Evolutionary conservation across 768 basidiomycete species (phyloP), one percentile per base, ranked within the genome.

Genomic region (Chalciporus chontae): DNA sequence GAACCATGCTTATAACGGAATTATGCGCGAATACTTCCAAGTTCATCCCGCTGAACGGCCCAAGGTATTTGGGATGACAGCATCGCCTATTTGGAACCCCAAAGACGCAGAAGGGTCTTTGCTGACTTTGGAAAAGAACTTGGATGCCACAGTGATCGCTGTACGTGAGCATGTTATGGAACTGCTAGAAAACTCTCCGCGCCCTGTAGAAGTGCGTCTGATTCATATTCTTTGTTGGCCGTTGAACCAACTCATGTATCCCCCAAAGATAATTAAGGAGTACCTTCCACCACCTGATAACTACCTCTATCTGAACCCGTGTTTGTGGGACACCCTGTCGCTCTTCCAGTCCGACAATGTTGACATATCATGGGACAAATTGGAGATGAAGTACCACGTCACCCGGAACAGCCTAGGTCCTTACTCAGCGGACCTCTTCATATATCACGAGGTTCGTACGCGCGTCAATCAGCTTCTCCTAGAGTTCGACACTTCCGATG

Each of bases 41-140:
- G 71, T 64, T 39, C 73, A 69, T 36, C 59, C 37, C 23, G 43
- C 59, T 1, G 59, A 70, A 17, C 74, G 85, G n/a, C 88, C 90
- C 9, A 91, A 88, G 63, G 75, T 95, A n/a, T 90, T 94, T 52
- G 93, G 93, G 3, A 87, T 95, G 84, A 94, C 93, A 0, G 93
- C 93, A 0, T 92, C 89, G 15, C 92, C 92, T 0, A 82, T 92
- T 21, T 91, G 87, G 85, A 87, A 89, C 54, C 76, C 81, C 11
- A 84, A 79, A 54, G 78, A 90, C 45, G 81, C 89, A 0, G 65
- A 71, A 17, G 77, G 77, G 19, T 87, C 87, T 3, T 69, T 94
- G 17, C 62, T 71, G 18, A 73, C 73, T 0, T 71, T 92, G 3
- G 89, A 94, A 64, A 70, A 71, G 38, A 90, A 86, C 56, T 57